phyloP scores from a whole-genome alignment of 371 early-diverging fungal species.

The Conidiobolus incongruus region DNA sequence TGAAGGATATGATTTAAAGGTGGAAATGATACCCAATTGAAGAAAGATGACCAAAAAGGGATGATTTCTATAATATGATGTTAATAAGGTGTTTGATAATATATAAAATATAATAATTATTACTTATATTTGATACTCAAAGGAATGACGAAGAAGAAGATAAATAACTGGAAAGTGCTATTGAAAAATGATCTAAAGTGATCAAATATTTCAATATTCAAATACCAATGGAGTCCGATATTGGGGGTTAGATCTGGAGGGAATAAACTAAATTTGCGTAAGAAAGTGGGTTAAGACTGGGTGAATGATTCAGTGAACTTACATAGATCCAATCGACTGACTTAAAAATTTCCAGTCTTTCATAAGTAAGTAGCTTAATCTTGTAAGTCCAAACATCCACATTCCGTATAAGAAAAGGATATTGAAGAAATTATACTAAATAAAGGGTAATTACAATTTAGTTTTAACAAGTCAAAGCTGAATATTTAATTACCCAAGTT shows the following conservation, averaged over 20 bases:
- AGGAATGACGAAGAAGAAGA: conserved; percentile 62
- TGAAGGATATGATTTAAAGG: conserved; percentile 82
- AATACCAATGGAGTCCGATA: conserved; percentile 91
- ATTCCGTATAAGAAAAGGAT: conserved; percentile 8
- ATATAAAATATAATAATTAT: no score
- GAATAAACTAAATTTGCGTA: conserved; percentile 1
- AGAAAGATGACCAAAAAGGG: conserved; percentile 52
- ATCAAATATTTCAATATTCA: conserved; percentile 94
- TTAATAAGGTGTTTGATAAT: no score
- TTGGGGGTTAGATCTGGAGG: conserved; percentile 70
- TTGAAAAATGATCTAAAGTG: conserved; percentile 85
- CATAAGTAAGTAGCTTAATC: conserved; percentile 25
- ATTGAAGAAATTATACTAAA: neutral
- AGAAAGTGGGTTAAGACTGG: no score
- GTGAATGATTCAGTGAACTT: conserved; percentile 8
- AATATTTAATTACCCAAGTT: neutral
- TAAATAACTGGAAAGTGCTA: conserved; percentile 77
- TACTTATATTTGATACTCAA: conserved; percentile 46
- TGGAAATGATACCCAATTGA: conserved; percentile 42
- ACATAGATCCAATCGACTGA: conserved; percentile 58
- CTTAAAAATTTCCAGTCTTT: conserved; percentile 48
- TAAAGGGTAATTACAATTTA: no score
- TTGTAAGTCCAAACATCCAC: conserved; percentile 20
- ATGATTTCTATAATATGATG: conserved; percentile 21
- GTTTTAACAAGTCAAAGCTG: neutral